phyloP scores from a whole-genome alignment of 2,329 filamentous ascomycete species.

The Fusarium cicatricum region DNA sequence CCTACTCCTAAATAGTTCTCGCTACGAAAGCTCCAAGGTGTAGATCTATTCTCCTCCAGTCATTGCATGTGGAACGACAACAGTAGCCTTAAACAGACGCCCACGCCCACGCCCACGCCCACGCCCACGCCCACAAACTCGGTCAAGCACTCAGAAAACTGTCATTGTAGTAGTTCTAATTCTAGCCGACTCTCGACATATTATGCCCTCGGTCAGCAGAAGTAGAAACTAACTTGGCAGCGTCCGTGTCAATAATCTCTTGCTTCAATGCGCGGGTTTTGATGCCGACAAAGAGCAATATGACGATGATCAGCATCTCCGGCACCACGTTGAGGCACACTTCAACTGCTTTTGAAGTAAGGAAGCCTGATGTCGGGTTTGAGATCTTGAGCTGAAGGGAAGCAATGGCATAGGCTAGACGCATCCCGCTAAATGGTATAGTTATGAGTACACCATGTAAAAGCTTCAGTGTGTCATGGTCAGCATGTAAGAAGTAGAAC shows the following conservation, averaged over 20 bases:
- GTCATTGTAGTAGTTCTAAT: too few relatives aligned
- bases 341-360: constrained; percentile 5
- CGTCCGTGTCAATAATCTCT: constrained; percentile 7
- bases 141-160: too few relatives aligned
- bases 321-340: constrained; percentile 9
- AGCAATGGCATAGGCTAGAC: constrained; percentile 8
- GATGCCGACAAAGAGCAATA: constrained; percentile 4
- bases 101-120: too few relatives aligned
- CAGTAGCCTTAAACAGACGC: too few relatives aligned
- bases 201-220: too few relatives aligned
- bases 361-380: constrained; percentile 7
- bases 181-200: too few relatives aligned
- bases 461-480: background rate
- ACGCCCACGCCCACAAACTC: too few relatives aligned
- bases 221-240: background rate
- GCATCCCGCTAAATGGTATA: background rate
- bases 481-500: background rate
- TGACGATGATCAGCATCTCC: constrained; percentile 5
- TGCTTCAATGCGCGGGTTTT: constrained; percentile 8
- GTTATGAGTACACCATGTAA: constrained; percentile 1
- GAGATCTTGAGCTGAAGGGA: constrained; percentile 12
- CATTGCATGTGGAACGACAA: too few relatives aligned
- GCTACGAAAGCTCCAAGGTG: too few relatives aligned
- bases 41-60: too few relatives aligned
- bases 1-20: too few relatives aligned